These are phyloP conservation scores for Fusarium coicis DNA, from an alignment of 2,329 filamentous ascomycete species.

Conservation along the genomic window DNA sequence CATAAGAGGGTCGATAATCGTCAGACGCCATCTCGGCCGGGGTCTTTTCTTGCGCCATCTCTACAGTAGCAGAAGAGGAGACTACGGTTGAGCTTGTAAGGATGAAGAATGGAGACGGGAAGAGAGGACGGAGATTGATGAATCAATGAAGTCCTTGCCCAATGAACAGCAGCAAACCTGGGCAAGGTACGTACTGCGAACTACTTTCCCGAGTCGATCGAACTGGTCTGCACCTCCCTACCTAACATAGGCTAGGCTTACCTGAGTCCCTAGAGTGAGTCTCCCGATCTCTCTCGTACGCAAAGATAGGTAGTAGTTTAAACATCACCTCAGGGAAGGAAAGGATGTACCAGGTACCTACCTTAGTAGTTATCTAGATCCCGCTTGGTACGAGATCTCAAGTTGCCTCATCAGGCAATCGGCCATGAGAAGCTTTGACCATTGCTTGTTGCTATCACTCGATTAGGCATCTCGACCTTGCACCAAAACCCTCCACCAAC, in stretches of 20 bases:
- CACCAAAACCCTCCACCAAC: not conserved
- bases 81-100: slow-evolving; percentile 12
- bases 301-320: not conserved
- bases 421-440: slow-evolving; percentile 22
- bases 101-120: slow-evolving; percentile 1
- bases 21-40: slow-evolving; percentile 19
- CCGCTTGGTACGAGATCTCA: slow-evolving; percentile 31
- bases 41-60: slow-evolving; percentile 21
- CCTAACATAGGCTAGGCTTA: no score
- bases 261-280: not conserved
- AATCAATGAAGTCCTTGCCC: not conserved
- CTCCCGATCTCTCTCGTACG: not conserved
- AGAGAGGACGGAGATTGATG: not conserved
- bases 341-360: not conserved
- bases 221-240: not conserved
- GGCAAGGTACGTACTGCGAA: slow-evolving; percentile 1
- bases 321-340: not conserved
- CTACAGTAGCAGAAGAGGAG: slow-evolving; percentile 11
- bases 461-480: slow-evolving; percentile 5
- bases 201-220: slow-evolving; percentile 3
- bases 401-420: slow-evolving; percentile 35
- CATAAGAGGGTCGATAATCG: slow-evolving; percentile 24
- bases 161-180: not conserved
- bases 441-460: slow-evolving; percentile 22
- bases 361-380: slow-evolving; percentile 30